Evolutionary conservation across 345 rosid species (phyloP).

Genomic region (Hibiscus syriacus): DNA sequence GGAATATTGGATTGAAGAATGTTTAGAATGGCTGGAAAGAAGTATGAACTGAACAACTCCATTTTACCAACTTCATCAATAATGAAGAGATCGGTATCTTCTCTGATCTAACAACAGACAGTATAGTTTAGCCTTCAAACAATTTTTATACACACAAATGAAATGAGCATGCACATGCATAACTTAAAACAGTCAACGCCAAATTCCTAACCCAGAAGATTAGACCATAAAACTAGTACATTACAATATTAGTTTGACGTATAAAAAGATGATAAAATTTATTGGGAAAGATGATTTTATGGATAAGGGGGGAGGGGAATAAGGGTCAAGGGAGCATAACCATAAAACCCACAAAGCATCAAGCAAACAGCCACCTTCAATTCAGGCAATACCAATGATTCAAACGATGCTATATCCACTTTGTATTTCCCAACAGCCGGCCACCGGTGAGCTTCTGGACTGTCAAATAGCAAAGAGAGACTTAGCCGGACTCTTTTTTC

Average conservation of each 20-base stretch:
- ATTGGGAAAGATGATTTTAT: neutral
- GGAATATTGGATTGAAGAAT: constrained; percentile 54
- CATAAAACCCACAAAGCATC: neutral
- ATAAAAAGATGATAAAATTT: too few relatives aligned
- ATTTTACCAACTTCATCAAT: too few relatives aligned
- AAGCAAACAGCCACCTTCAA: constrained; percentile 36
- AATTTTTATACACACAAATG: neutral
- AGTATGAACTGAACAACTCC: too few relatives aligned
- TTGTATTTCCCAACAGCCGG: constrained; percentile 67
- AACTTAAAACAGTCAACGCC: too few relatives aligned
- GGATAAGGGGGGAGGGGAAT: neutral
- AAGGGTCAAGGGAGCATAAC: neutral
- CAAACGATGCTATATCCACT: constrained; percentile 59
- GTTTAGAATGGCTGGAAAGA: constrained; percentile 45
- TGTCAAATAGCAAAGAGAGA: neutral
- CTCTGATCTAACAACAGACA: too few relatives aligned
- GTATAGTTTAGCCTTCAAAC: neutral
- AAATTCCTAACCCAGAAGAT: neutral
- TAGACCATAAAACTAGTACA: neutral
- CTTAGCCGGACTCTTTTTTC: too few relatives aligned
- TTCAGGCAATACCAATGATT: constrained; percentile 56
- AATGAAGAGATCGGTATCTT: too few relatives aligned
- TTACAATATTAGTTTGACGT: neutral
- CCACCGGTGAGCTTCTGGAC: constrained; percentile 51
- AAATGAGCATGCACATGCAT: neutral